Evolutionary conservation across 257 asterid genomes (phyloP).

Genomic region (Petunia secreta): DNA sequence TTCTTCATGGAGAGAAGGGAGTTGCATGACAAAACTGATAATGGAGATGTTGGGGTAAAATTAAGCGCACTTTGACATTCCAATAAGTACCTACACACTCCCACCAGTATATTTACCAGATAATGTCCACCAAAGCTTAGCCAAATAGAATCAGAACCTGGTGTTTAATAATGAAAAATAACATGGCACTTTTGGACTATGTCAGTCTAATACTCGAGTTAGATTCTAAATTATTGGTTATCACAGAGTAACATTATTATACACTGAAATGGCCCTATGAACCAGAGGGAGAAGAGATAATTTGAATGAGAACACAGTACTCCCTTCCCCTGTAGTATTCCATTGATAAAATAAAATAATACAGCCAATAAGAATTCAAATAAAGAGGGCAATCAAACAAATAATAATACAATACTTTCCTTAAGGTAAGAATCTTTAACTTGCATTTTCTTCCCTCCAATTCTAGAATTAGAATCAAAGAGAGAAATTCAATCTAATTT

Average conservation of each 20-base stretch:
- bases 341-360: background rate
- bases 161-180: background rate
- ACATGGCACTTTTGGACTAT: background rate
- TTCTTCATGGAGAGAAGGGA: background rate
- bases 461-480: no score
- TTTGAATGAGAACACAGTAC: background rate
- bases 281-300: no score
- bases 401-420: background rate
- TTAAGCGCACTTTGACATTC: background rate
- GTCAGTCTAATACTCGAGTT: background rate
- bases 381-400: background rate
- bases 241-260: no score
- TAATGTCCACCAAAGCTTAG: background rate
- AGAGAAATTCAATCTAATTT: background rate
- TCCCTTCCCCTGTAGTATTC: constrained; percentile 8
- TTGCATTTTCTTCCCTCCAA: background rate
- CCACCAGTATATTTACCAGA: background rate
- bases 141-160: background rate
- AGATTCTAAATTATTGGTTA: no score
- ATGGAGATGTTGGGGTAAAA: background rate
- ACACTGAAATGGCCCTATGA: no score
- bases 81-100: background rate
- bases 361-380: background rate
- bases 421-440: background rate
- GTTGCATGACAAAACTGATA: background rate